Evolutionary conservation across 495 filamentous ascomycete species (phyloP).

Genomic region (Aspergillus affinis): DNA sequence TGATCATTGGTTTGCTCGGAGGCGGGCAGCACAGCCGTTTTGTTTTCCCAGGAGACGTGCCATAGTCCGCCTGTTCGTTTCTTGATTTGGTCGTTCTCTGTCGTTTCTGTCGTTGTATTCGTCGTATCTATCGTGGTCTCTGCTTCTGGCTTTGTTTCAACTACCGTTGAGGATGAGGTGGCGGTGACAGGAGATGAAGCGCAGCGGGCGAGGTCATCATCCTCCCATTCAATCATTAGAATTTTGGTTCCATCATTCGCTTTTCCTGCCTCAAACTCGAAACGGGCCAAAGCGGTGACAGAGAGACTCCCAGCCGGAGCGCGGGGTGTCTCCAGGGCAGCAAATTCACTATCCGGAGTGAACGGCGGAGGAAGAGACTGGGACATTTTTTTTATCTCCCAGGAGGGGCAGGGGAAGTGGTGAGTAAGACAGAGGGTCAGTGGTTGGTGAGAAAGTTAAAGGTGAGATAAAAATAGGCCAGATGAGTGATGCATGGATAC

Average conservation of each 20-base stretch:
- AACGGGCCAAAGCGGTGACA: constrained; percentile 66
- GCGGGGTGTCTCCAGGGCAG: constrained; percentile 34
- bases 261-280: constrained; percentile 77
- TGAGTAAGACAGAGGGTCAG: not conserved
- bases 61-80: constrained; percentile 42
- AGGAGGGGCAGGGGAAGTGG: not conserved
- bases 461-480: not conserved
- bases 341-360: constrained; percentile 39
- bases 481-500: too few relatives aligned
- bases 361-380: constrained; percentile 30
- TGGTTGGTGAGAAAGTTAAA: not conserved
- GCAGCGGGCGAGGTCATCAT: constrained; percentile 42
- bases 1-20: constrained; percentile 55
- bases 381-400: constrained; percentile 7
- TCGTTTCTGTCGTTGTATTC: too few relatives aligned
- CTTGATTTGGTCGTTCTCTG: not conserved
- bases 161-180: not conserved
- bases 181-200: constrained; percentile 26
- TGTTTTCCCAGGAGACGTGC: constrained; percentile 77
- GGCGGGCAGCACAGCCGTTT: constrained; percentile 63
- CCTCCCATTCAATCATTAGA: constrained; percentile 82
- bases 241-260: constrained; percentile 83
- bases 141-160: not conserved
- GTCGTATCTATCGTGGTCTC: not conserved
- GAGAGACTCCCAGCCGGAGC: constrained; percentile 27